Base-by-base conservation (phyloP, 257 asterid genomes). In the Vinca minor region DNA sequence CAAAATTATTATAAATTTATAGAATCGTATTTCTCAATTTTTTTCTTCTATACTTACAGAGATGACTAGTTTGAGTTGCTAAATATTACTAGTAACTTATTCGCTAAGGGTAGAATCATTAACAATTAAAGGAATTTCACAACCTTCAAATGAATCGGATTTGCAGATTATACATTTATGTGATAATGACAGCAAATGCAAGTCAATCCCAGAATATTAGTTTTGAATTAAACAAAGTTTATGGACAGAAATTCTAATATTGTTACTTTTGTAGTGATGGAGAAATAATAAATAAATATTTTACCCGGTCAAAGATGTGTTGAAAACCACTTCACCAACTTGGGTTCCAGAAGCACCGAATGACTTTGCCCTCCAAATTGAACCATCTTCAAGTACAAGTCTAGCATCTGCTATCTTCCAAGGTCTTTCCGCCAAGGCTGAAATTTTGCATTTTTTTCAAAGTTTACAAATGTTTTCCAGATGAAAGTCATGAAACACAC, bases 361-460 rank as follows among this genome's bases (percentile, higher is more conserved):
- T 15, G 98, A 92, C 80, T 84, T 92, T 0, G 98, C 98, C 68
- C 54, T 82, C 97, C 97, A 89, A 23, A 92, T 73, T 7, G 98
- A 89, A 62, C 98, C 98, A 64, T 92, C 98, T 67, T 87, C 95
- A 50, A 92, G 87, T 74, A 83, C 98, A 71, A 92, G 78, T 71
- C 98, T 83, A 28, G 98, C 97, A 74, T 92, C 95, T 35, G 97
- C 81, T 78, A 89, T 76, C 82, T 92, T 92, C 98, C 98, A 92
- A 13, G 96, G 98, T 70, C 83, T 81, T 64, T 78, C 89, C 45
- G 12, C 87, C 55, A 71, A 58, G 49, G 82, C 95, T 83, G 64
- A 21, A 36, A 10, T 29, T 47, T 53, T 31, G 20, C 31, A n/a
- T 34, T 21, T 65, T 21, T 25, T 41, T 28, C 47, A 38, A 62